Conservation (phyloP, 1,284 basidiomycete species). For the Chalciporus sp. region DNA sequence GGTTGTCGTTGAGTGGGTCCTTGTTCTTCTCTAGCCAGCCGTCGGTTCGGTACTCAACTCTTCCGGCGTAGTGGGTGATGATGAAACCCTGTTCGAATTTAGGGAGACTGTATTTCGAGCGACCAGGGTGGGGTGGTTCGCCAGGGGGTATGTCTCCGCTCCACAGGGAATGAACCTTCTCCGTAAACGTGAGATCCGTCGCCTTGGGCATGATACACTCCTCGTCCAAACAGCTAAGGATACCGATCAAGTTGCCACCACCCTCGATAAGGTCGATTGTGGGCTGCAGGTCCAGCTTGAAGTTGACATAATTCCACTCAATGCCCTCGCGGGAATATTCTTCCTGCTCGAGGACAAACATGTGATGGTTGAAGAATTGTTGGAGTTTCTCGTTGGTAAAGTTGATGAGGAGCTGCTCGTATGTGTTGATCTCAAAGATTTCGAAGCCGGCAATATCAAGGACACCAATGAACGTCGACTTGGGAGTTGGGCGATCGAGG, state of each 20-base stretch:
- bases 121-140: constrained; percentile 71
- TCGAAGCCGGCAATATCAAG: constrained; percentile 99
- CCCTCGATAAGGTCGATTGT: constrained; percentile 98
- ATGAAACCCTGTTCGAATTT: constrained; percentile 95
- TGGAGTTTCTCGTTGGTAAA: constrained; percentile 98
- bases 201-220: constrained; percentile 99
- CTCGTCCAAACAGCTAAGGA: constrained; percentile 94
- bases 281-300: constrained; percentile 96
- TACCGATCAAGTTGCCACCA: constrained; percentile 74
- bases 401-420: constrained; percentile 99
- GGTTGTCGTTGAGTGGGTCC: constrained; percentile 96
- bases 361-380: constrained; percentile 99
- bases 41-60: constrained; percentile 94
- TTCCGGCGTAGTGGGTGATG: constrained; percentile 95
- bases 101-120: constrained; percentile 83
- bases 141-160: constrained; percentile 46
- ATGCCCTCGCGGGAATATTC: constrained; percentile 98
- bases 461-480: constrained; percentile 97
- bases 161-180: constrained; percentile 86
- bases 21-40: constrained; percentile 99
- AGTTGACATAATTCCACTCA: constrained; percentile 99
- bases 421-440: constrained; percentile 89
- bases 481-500: constrained; percentile 89
- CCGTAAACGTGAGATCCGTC: constrained; percentile 92
- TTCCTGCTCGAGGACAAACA: constrained; percentile 99